Evolutionary conservation across 2,329 filamentous ascomycete genomes (phyloP).

Genomic region (Cercospora zeae-maydis): DNA sequence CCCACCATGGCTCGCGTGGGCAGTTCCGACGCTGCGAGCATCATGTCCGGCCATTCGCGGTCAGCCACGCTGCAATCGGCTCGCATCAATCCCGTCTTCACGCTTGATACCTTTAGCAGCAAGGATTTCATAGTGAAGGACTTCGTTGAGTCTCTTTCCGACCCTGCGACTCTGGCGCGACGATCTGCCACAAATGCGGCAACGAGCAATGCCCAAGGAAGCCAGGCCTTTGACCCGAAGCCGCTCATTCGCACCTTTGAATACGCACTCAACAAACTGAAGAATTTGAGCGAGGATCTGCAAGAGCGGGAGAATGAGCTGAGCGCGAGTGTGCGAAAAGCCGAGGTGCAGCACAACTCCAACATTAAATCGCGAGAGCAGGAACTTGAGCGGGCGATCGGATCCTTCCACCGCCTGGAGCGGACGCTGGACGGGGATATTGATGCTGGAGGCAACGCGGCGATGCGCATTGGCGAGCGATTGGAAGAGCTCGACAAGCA

Average conservation of each 20-base stretch:
- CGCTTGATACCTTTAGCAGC: conserved; percentile 67
- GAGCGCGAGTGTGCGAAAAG: conserved; percentile 80
- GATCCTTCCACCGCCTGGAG: conserved; percentile 86
- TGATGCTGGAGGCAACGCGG: conserved; percentile 73
- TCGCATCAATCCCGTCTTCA: conserved; percentile 56
- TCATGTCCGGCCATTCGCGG: conserved; percentile 37
- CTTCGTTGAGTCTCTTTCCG: conserved; percentile 90
- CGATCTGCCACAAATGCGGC: conserved; percentile 57
- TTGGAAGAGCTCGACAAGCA: conserved; percentile 94
- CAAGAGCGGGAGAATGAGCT: conserved; percentile 89
- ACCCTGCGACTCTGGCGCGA: conserved; percentile 74
- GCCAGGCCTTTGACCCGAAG: conserved; percentile 77
- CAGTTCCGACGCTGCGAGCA: conserved; percentile 41
- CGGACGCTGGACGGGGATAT: conserved; percentile 62
- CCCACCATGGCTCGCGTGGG: conserved; percentile 19
- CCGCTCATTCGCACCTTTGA: conserved; percentile 95
- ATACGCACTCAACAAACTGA: conserved; percentile 65
- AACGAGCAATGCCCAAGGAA: conserved; percentile 32
- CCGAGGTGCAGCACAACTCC: conserved; percentile 86
- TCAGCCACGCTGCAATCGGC: conserved; percentile 29
- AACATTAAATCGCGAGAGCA: conserved; percentile 82
- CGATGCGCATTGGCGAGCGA: conserved; percentile 89
- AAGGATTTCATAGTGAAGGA: conserved; percentile 95
- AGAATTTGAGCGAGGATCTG: conserved; percentile 72
- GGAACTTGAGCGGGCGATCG: conserved; percentile 88